Evolutionary conservation across 2,329 filamentous ascomycete genomes (phyloP).

Genomic region (Amylocarpus encephaloides): DNA sequence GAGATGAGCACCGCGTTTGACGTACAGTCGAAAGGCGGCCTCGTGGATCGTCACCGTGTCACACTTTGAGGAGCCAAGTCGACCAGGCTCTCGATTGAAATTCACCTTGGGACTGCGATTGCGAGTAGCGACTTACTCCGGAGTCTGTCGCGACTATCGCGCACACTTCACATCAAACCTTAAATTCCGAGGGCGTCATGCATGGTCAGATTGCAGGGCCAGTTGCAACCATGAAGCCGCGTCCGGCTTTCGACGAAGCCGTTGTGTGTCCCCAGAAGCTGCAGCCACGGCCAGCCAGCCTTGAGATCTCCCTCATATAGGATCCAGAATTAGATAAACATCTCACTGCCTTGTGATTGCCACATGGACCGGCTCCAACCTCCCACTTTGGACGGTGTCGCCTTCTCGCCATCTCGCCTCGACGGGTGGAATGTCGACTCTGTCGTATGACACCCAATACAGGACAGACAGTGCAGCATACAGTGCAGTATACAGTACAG

Average conservation of each 20-base stretch:
- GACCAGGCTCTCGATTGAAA: too few species aligned
- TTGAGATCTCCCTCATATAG: slow-evolving; percentile 2
- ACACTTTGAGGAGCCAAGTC: too few species aligned
- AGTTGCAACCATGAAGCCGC: not conserved
- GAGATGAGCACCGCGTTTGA: too few species aligned
- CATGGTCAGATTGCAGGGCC: slow-evolving; percentile 2
- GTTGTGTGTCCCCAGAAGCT: slow-evolving; percentile 6
- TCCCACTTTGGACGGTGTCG: not conserved
- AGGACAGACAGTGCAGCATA: too few species aligned
- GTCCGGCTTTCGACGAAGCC: slow-evolving; percentile 6
- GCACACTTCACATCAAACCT: slow-evolving; percentile 2
- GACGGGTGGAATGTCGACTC: not conserved
- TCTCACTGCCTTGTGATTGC: slow-evolving; percentile 6
- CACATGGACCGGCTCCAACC: not conserved
- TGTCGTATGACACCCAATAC: too few species aligned
- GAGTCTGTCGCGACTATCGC: too few species aligned
- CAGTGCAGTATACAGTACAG: too few species aligned
- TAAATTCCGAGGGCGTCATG: slow-evolving; percentile 7
- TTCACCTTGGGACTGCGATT: too few species aligned
- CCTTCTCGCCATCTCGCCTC: not conserved
- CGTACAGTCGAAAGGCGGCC: too few species aligned
- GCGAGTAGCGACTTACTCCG: too few species aligned
- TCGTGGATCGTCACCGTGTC: too few species aligned
- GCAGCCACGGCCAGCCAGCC: slow-evolving; percentile 5
- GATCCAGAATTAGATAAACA: slow-evolving; percentile 10